Conservation (phyloP, 306 rosid genomes). For the Pachyrhizus erosus region DNA sequence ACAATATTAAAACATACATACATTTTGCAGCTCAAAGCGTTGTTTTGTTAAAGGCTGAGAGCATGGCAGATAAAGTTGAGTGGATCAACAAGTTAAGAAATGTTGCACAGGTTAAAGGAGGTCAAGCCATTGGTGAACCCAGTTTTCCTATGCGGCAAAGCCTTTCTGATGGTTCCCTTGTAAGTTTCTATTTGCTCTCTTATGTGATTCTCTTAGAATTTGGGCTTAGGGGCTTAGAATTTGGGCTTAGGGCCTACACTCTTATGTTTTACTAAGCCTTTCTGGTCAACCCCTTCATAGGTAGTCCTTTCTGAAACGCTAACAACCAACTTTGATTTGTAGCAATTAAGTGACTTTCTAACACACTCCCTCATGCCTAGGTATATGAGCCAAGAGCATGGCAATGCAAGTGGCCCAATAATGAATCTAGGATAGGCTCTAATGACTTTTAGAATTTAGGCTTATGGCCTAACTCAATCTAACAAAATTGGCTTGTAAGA, state of each 20-base stretch:
- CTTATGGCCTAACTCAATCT: neutral
- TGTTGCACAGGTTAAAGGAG: slow-evolving; percentile 57
- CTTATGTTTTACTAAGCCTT: neutral
- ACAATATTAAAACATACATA: slow-evolving; percentile 19
- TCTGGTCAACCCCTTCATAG: neutral
- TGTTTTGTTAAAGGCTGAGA: slow-evolving; percentile 68
- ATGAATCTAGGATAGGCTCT: no score
- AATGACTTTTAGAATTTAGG: neutral
- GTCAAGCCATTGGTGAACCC: slow-evolving; percentile 53
- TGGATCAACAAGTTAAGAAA: slow-evolving; percentile 61
- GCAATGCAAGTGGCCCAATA: no score
- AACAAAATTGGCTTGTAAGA: neutral
- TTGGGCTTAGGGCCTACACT: neutral
- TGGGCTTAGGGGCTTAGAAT: neutral
- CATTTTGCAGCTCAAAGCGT: slow-evolving; percentile 63
- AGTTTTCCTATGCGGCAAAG: slow-evolving; percentile 60
- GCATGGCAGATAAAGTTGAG: slow-evolving; percentile 61
- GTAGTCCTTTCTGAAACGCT: neutral
- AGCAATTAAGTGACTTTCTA: no score
- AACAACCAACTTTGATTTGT: no score
- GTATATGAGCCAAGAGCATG: no score
- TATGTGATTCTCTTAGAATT: slow-evolving; percentile 19
- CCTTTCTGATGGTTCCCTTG: slow-evolving; percentile 70
- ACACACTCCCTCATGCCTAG: no score
- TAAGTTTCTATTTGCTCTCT: slow-evolving; percentile 41